Evolutionary conservation across 345 rosid species (phyloP).

Genomic region (Laguncularia racemosa): DNA sequence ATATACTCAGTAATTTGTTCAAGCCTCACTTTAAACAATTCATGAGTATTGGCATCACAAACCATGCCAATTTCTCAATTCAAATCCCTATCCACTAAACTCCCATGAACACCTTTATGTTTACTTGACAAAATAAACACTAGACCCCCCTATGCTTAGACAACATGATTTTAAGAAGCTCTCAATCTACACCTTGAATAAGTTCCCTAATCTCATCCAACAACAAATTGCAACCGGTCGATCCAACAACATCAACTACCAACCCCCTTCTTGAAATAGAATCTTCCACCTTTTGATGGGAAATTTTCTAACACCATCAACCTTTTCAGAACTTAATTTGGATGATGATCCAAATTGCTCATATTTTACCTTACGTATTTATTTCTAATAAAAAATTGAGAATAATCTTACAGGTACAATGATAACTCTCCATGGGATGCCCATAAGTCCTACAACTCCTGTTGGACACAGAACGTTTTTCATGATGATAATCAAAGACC

Average conservation of each 20-base stretch:
- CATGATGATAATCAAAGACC: too few relatives aligned
- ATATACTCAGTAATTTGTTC: slow-evolving; percentile 80
- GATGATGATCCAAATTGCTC: too few relatives aligned
- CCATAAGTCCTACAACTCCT: too few relatives aligned
- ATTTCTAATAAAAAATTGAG: too few relatives aligned
- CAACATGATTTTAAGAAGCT: slow-evolving; percentile 75
- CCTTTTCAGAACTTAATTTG: too few relatives aligned
- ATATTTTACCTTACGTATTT: too few relatives aligned
- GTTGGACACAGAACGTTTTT: too few relatives aligned
- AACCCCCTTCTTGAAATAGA: slow-evolving; percentile 74
- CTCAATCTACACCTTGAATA: slow-evolving; percentile 69
- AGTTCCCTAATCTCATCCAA: slow-evolving; percentile 72
- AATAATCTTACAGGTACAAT: too few relatives aligned
- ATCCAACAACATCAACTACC: slow-evolving; percentile 82
- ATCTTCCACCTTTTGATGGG: too few relatives aligned
- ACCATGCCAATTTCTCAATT: slow-evolving; percentile 61
- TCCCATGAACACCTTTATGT: slow-evolving; percentile 67
- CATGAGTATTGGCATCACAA: slow-evolving; percentile 50
- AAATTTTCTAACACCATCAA: too few relatives aligned
- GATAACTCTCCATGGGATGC: too few relatives aligned
- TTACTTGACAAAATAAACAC: slow-evolving; percentile 63
- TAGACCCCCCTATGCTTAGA: slow-evolving; percentile 59
- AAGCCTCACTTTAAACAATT: slow-evolving; percentile 53
- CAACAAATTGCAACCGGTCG: slow-evolving; percentile 48
- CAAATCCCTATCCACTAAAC: slow-evolving; percentile 57